A percentile compares a stretch with the other conserved stretches of the same genome.
phyloP scores from a whole-genome alignment of 129 eudicot genomes.

The Solidago caesia region DNA sequence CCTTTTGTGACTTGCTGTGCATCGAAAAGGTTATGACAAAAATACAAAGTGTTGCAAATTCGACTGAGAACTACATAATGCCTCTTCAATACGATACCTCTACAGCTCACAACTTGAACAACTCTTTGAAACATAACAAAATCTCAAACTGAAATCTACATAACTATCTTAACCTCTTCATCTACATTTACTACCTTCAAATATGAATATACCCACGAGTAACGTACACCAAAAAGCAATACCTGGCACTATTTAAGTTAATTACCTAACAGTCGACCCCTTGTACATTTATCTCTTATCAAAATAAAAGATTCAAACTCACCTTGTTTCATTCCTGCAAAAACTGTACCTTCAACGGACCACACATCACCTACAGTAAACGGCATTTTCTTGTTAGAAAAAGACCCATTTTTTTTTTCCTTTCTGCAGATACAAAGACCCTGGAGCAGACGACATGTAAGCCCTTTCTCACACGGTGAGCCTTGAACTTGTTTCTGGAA shows the following conservation, averaged over 20 bases:
- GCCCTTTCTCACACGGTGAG: neutral
- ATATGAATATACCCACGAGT: neutral
- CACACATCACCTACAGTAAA: slow-evolving; percentile 3
- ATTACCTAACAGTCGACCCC: neutral
- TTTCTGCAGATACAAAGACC: neutral
- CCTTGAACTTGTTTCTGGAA: neutral
- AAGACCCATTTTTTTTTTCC: neutral
- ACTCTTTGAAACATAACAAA: slow-evolving; percentile 6
- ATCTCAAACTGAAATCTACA: slow-evolving; percentile 7
- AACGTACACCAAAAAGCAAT: neutral
- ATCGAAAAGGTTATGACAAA: neutral
- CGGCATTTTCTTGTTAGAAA: neutral
- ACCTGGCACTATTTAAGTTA: slow-evolving; percentile 13
- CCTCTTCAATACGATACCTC: neutral
- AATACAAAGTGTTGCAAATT: neutral
- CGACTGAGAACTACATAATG: neutral
- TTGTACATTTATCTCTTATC: slow-evolving; percentile 21
- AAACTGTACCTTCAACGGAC: slow-evolving; percentile 29
- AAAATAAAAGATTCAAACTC: slow-evolving; percentile 17
- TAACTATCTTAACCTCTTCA: neutral
- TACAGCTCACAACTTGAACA: neutral
- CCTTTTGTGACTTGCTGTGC: neutral
- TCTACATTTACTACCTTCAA: neutral
- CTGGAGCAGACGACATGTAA: slow-evolving; percentile 1
- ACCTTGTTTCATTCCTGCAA: slow-evolving; percentile 17